Percentiles rank a stretch among this genome's conserved stretches.
Conservation (phyloP, 1,139 yeast species). For the Scheffersomyces segobiensis region DNA sequence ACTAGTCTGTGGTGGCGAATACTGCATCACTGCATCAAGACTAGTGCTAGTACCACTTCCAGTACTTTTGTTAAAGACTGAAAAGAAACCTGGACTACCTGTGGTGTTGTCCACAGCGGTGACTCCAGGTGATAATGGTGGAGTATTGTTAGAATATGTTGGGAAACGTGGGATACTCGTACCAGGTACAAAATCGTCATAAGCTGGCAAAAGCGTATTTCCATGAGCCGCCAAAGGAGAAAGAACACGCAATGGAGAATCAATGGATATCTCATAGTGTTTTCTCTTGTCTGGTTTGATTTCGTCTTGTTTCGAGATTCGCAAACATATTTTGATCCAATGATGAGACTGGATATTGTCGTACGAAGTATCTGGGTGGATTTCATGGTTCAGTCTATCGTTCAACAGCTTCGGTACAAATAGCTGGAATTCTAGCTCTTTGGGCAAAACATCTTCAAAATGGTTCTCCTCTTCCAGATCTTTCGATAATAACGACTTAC, state of each 20-base stretch:
- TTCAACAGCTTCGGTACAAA: constrained; percentile 68
- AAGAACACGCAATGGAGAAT: constrained; percentile 82
- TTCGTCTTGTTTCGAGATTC: constrained; percentile 67
- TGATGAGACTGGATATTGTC: constrained; percentile 82
- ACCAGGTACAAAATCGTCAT: constrained; percentile 33
- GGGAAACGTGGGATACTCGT: constrained; percentile 15
- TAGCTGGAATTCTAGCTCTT: constrained; percentile 82
- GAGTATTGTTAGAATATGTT: constrained; percentile 21
- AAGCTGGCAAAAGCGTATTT: constrained; percentile 65
- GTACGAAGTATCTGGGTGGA: constrained; percentile 84
- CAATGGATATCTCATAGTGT: constrained; percentile 89
- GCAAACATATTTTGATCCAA: constrained; percentile 85
- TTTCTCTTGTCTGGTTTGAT: constrained; percentile 63
- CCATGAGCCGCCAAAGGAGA: constrained; percentile 70
- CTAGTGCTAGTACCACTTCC: constrained; percentile 9
- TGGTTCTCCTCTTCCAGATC: constrained; percentile 33
- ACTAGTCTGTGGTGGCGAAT: constrained; percentile 1
- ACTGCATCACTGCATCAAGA: constrained; percentile 2
- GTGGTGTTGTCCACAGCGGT: constrained; percentile 41
- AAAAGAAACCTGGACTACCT: constrained; percentile 6
- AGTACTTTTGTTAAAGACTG: constrained; percentile 13
- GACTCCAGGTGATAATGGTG: constrained; percentile 58
- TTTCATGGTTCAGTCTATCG: constrained; percentile 38
- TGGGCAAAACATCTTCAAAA: constrained; percentile 35
- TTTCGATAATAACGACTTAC: constrained; percentile 38